Conservation (phyloP, 1,139 yeast genomes). For the Lodderomyces theae region DNA sequence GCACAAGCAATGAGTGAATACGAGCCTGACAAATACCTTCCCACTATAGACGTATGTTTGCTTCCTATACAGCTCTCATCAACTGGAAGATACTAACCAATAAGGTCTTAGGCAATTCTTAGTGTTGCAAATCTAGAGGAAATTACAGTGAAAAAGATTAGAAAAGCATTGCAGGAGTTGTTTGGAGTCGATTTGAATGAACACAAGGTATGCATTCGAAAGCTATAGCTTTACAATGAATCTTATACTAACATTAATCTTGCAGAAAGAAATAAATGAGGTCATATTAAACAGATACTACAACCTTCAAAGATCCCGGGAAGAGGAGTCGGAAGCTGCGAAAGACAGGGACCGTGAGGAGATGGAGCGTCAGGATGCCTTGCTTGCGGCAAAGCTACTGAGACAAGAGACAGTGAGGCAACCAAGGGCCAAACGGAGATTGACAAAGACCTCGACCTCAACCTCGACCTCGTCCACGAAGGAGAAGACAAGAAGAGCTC, state of each 20-base stretch:
- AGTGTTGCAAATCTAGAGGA: conserved; percentile 71
- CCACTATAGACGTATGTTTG: conserved; percentile 71
- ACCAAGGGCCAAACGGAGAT: conserved; percentile 9
- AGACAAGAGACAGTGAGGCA: conserved; percentile 22
- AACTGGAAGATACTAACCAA: conserved; percentile 22
- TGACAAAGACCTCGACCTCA: background rate
- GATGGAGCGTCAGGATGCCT: conserved; percentile 40
- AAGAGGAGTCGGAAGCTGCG: conserved; percentile 23
- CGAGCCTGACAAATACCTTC: conserved; percentile 38
- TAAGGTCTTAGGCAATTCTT: conserved; percentile 55
- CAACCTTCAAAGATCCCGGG: conserved; percentile 38
- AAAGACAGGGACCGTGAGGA: conserved; percentile 27
- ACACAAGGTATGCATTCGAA: conserved; percentile 39
- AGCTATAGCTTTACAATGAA: conserved; percentile 8
- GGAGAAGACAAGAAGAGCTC: conserved; percentile 9
- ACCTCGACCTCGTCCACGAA: too few relatives aligned
- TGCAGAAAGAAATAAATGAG: conserved; percentile 55
- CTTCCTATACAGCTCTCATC: background rate
- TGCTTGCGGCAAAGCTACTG: conserved; percentile 48
- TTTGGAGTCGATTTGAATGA: conserved; percentile 55
- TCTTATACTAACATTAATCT: conserved; percentile 7
- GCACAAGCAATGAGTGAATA: conserved; percentile 14
- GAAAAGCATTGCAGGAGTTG: conserved; percentile 68
- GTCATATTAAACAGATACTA: conserved; percentile 61
- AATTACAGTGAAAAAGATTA: conserved; percentile 68